Evolutionary conservation across 257 asterid species (phyloP), one percentile per base, ranked within the genome.

Genomic region (Solanum dulcamara): DNA sequence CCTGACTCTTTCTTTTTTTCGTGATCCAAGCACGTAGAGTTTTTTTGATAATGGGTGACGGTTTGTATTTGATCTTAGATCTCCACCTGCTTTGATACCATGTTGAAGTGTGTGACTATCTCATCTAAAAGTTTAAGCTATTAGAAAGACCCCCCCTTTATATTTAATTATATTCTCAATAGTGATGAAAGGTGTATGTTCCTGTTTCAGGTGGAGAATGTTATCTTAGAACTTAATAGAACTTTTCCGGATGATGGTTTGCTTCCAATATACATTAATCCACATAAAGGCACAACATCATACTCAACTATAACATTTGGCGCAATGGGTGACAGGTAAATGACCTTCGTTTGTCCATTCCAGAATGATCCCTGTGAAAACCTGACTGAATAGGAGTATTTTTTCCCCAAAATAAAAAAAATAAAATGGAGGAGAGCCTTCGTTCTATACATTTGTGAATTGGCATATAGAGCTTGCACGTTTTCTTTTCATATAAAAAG

Each of bases 301-400:
- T 91, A 94, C 88, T 93, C 99, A 75, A 89, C 99, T 88, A 93
- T 97, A 64, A 97, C 99, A 66, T 97, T 95, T 91, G 99, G 99
- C 84, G 99, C 99, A 87, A 95, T 97, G 99, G 99, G 99, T 55
- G 99, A 97, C 95, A 97, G 99, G 99, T 97, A 86, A 74, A 44
- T 50, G 46, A 79, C 66, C 64, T 17, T 79, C 9, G 11, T 79
- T 79, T 48, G 30, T 79, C 28, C 83, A 48, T 79, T 79, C 30
- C 62, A 79, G 66, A 79, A 28, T 48, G 83, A 79, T 30, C 64
- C 64, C 83, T 28, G 83, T 30, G 44, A 48, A 79, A 48, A 30
- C 83, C 42, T 48, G 64, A 79, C 30, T 17, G 64, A 48, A 18
- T 79, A 79, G 64, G 44, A 79, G 30, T 79, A 75, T 9, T 48